Conservation (phyloP, 2,329 filamentous ascomycete species). For the Ceratocystis harringtonii region DNA sequence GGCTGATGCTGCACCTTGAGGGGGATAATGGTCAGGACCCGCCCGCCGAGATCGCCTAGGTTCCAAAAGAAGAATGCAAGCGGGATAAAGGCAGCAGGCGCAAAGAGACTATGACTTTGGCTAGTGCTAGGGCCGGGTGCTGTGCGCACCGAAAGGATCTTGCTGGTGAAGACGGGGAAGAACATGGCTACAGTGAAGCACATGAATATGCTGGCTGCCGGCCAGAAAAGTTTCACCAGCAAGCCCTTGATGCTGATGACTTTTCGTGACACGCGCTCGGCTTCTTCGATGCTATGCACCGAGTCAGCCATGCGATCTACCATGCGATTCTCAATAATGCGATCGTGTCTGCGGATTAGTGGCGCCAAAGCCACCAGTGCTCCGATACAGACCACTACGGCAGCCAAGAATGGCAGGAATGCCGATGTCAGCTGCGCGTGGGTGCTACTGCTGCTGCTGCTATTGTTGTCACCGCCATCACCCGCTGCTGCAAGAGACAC, state of each 20-base stretch:
- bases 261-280: constrained; percentile 36
- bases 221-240: constrained; percentile 63
- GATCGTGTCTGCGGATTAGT: constrained; percentile 47
- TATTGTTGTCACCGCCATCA: constrained; percentile 17
- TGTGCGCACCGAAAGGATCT: constrained; percentile 35
- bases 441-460: constrained; percentile 17
- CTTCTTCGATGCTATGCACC: constrained; percentile 36
- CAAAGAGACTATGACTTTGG: constrained; percentile 43
- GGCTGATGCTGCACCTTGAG: constrained; percentile 48
- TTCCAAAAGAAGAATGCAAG: constrained; percentile 92
- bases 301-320: constrained; percentile 35
- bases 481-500: constrained; percentile 46
- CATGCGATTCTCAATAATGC: constrained; percentile 36
- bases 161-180: constrained; percentile 79
- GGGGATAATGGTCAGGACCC: constrained; percentile 48
- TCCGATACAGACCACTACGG: constrained; percentile 56
- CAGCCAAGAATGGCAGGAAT: constrained; percentile 82
- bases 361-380: constrained; percentile 62
- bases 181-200: constrained; percentile 83
- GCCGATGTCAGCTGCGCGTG: constrained; percentile 47
- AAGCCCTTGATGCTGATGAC: constrained; percentile 45
- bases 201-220: constrained; percentile 60
- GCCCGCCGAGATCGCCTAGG: constrained; percentile 64
- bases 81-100: constrained; percentile 69
- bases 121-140: not conserved